Evolutionary conservation across 1,284 basidiomycete genomes (phyloP).

Genomic region (Wolfiporia cocos): DNA sequence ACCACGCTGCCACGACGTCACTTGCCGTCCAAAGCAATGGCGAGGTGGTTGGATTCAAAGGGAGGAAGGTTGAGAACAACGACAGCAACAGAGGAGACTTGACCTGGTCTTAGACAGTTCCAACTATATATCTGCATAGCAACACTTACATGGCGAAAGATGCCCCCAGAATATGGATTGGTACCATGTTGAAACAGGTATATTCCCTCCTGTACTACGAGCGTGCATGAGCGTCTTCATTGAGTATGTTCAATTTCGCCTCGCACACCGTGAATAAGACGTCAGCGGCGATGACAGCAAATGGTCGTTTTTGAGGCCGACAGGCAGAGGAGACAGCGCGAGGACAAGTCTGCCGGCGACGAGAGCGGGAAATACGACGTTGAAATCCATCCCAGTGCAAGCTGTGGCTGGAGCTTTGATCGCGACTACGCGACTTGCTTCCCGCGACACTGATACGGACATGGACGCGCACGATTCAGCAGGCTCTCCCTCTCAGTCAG

Average conservation of each 20-base stretch:
- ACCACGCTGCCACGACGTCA: constrained; percentile 65
- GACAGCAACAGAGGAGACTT: constrained; percentile 83
- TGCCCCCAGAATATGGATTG: constrained; percentile 82
- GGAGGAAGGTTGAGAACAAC: constrained; percentile 65
- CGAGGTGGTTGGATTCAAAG: constrained; percentile 40
- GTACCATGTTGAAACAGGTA: constrained; percentile 68
- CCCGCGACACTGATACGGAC: too few species aligned
- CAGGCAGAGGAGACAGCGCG: constrained; percentile 40
- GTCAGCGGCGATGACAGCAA: constrained; percentile 82
- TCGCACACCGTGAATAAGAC: constrained; percentile 53
- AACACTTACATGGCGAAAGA: constrained; percentile 75
- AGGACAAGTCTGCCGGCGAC: constrained; percentile 42
- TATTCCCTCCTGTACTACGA: constrained; percentile 80
- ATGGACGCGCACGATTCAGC: too few species aligned
- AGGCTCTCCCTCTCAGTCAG: too few species aligned
- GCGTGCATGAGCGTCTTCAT: constrained; percentile 7
- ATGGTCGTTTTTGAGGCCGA: constrained; percentile 52
- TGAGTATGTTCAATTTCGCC: not conserved
- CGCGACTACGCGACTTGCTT: not conserved
- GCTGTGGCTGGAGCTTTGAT: constrained; percentile 4
- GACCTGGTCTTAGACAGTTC: constrained; percentile 9
- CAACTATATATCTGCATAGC: constrained; percentile 1
- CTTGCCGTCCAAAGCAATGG: constrained; percentile 65
- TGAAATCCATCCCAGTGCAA: constrained; percentile 19
- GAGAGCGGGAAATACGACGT: constrained; percentile 30